Conservation (phyloP, 2,329 filamentous ascomycete species). For the Claviceps fusiformis region DNA sequence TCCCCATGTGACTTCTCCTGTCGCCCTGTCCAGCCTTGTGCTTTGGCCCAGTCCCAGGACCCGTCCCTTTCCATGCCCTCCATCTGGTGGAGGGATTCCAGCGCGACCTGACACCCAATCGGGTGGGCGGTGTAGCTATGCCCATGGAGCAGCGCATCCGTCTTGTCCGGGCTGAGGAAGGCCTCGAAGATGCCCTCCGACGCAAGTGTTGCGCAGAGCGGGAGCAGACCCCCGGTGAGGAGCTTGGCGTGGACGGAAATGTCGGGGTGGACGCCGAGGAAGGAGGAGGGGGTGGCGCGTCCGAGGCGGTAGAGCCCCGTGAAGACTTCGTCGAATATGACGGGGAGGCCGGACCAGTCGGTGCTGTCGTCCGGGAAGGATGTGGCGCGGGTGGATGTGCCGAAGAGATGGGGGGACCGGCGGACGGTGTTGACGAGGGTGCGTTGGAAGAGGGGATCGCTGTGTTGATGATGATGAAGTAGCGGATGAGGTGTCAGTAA, state of each 20-base stretch:
- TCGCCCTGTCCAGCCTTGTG: slow-evolving; percentile 25
- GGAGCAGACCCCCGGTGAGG: slow-evolving; percentile 66
- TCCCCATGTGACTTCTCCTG: neutral
- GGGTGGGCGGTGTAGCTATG: slow-evolving; percentile 82
- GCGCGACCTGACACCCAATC: slow-evolving; percentile 65
- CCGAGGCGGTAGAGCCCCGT: slow-evolving; percentile 75
- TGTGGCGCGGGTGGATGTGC: slow-evolving; percentile 9
- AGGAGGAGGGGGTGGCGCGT: slow-evolving; percentile 53
- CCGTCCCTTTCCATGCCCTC: slow-evolving; percentile 39
- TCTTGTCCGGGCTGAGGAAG: slow-evolving; percentile 60
- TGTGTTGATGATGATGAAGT: slow-evolving; percentile 16
- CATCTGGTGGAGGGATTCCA: slow-evolving; percentile 51
- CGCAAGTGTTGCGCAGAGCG: slow-evolving; percentile 62
- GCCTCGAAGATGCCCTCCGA: slow-evolving; percentile 59
- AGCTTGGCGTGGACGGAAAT: slow-evolving; percentile 75
- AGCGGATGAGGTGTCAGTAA: neutral
- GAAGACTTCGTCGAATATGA: slow-evolving; percentile 81
- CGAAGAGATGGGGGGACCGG: slow-evolving; percentile 41
- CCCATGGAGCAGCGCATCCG: slow-evolving; percentile 66
- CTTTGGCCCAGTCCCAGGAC: slow-evolving; percentile 42
- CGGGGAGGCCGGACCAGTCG: slow-evolving; percentile 59
- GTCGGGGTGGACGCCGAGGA: slow-evolving; percentile 56
- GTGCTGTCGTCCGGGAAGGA: slow-evolving; percentile 1
- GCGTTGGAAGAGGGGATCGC: slow-evolving; percentile 70
- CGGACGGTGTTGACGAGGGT: slow-evolving; percentile 56